These are phyloP conservation scores for Pilobolus umbonatus DNA, from an alignment of 192 early-diverging fungal species.

Conservation along the genomic window DNA sequence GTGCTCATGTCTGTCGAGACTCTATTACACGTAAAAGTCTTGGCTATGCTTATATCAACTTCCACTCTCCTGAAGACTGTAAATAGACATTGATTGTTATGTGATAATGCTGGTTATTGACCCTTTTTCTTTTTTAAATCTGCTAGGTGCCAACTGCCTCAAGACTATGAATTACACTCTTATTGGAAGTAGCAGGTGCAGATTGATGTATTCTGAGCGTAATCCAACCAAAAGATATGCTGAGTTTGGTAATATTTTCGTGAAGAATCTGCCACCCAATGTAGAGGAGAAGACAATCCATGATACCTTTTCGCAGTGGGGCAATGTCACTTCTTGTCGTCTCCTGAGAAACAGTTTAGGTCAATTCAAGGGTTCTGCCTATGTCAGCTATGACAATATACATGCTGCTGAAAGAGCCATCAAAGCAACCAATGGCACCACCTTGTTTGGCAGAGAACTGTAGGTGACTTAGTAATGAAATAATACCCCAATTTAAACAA, in stretches of 20 bases:
- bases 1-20: slow-evolving; percentile 87
- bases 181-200: slow-evolving; percentile 81
- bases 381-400: slow-evolving; percentile 83
- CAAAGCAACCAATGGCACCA: slow-evolving; percentile 83
- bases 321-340: slow-evolving; percentile 83
- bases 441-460: slow-evolving; percentile 84
- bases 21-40: slow-evolving; percentile 80
- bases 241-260: slow-evolving; percentile 85
- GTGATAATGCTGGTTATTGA: neutral
- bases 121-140: neutral
- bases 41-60: slow-evolving; percentile 93
- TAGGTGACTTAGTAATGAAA: slow-evolving; percentile 17
- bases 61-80: slow-evolving; percentile 64
- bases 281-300: slow-evolving; percentile 90
- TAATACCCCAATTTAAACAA: neutral
- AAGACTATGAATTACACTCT: slow-evolving; percentile 79
- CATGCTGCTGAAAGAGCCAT: slow-evolving; percentile 82
- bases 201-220: slow-evolving; percentile 93
- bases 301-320: slow-evolving; percentile 88
- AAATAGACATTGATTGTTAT: neutral
- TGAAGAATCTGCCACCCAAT: slow-evolving; percentile 86
- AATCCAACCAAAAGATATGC: slow-evolving; percentile 69
- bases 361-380: slow-evolving; percentile 77
- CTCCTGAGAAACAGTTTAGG: slow-evolving; percentile 63
- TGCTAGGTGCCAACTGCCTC: slow-evolving; percentile 66